Base-by-base conservation (phyloP, 345 rosid genomes). In the Isatis tinctoria region DNA sequence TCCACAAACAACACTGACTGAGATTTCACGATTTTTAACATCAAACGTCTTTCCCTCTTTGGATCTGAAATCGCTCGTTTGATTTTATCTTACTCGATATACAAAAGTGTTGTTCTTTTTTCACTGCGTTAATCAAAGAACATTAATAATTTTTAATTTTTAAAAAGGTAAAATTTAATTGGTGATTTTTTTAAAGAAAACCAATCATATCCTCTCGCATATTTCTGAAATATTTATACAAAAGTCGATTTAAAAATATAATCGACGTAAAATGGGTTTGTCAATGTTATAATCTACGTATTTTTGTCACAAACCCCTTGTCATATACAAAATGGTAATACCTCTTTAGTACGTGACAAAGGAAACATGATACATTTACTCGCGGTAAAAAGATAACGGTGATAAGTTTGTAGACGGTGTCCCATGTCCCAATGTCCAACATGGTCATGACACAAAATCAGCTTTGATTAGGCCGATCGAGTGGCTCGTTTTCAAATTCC, bases 11-110 rank as follows among this genome's bases (percentile, higher is more conserved):
- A 53, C n/a, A 28, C 22, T 17, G 6, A 28, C 17, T 22, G 6
- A 72, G 43, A 36, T 72, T 72, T 57, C 72, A 26, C 22, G 22
- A 17, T 5, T 10, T 44, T 56, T 33, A 2, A 36, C 40, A 69
- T 69, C 47, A 44, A 60, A 60, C n/a, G 59, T 6, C 53, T 48
- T 9, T 49, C 28, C 2, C 27, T 26, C 17, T 6, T 33, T 59
- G 68, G 78, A 74, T 74, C 78, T 67, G 20, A 67, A 35, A 10
- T 48, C 26, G 33, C 20, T 73, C 54, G 10, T 35, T 11, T 6
- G 16, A 16, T 28, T 22, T 35, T 66, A 0, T 22, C n/a, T 39
- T 49, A 13, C 30, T n/a, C 4, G 18, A 6, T 18, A 1, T 3
- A 16, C 6, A 16, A 8, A 16, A 45, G 8, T 4, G 30, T 30